A percentile compares a stretch with the other conserved stretches of the same genome.
These are phyloP conservation scores for Globisporangium barbulae DNA, from an alignment of 352 stramenopile genomes.

Conservation along the genomic window DNA sequence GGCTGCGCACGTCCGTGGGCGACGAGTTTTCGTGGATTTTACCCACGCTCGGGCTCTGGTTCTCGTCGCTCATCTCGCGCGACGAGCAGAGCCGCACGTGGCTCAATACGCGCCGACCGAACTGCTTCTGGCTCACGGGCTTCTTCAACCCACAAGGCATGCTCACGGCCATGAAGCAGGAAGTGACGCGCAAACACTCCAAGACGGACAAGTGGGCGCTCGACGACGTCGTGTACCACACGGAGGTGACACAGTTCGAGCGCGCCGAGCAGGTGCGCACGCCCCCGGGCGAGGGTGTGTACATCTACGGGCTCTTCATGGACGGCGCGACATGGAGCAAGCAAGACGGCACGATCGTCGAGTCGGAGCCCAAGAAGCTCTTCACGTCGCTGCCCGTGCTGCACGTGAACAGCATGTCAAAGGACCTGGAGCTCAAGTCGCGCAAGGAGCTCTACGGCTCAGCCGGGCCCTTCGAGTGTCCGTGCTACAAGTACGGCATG, in stretches of 20 bases:
- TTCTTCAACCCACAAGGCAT: conserved; percentile 99
- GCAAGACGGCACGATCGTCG: conserved; percentile 90
- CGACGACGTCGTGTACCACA: conserved; percentile 98
- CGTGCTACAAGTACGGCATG: conserved; percentile 96
- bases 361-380: conserved; percentile 96
- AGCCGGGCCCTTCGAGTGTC: conserved; percentile 92
- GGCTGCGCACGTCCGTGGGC: conserved; percentile 95
- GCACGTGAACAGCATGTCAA: conserved; percentile 95
- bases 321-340: conserved; percentile 97
- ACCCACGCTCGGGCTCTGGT: conserved; percentile 96
- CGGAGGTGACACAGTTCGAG: conserved; percentile 94
- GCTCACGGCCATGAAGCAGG: conserved; percentile 99
- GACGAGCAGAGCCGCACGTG: conserved; percentile 96
- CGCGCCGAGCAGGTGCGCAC: conserved; percentile 87
- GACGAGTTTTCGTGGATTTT: conserved; percentile 98
- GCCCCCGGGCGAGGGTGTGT: conserved; percentile 93
- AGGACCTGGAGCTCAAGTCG: conserved; percentile 90
- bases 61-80: conserved; percentile 93
- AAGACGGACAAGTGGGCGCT: conserved; percentile 97
- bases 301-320: conserved; percentile 97
- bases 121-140: conserved; percentile 96
- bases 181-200: conserved; percentile 95
- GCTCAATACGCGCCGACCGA: conserved; percentile 93
- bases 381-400: conserved; percentile 95
- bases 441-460: conserved; percentile 92